Conservation (phyloP, 1,139 yeast genomes). For the Protomyces inouyei region DNA sequence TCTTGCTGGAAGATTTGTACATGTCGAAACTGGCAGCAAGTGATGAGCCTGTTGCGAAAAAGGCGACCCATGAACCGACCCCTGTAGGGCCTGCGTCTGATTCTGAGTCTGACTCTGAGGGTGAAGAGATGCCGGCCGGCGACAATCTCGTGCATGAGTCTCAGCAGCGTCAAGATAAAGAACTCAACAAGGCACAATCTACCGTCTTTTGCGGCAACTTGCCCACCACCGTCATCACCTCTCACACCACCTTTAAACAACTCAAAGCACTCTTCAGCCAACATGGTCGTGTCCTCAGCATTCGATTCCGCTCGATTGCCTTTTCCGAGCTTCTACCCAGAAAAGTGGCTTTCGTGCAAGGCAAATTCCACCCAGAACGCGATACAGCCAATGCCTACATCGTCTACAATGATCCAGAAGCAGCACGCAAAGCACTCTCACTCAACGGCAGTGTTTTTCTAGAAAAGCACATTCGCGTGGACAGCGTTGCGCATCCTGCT, state of each 20-base stretch:
- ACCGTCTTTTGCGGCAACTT: constrained; percentile 90
- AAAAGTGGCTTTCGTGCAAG: constrained; percentile 82
- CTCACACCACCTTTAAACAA: constrained; percentile 44
- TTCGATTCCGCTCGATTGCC: constrained; percentile 88
- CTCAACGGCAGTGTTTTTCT: constrained; percentile 67
- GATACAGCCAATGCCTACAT: constrained; percentile 84
- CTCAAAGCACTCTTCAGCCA: constrained; percentile 37
- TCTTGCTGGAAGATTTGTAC: constrained; percentile 34
- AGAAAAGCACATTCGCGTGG: constrained; percentile 78
- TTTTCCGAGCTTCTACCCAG: constrained; percentile 85
- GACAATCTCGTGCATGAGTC: constrained; percentile 36
- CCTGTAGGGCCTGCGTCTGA: constrained; percentile 13
- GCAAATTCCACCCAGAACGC: constrained; percentile 69
- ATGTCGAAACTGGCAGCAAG: constrained; percentile 34
- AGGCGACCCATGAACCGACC: neutral
- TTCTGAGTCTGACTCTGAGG: constrained; percentile 33
- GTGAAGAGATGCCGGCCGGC: constrained; percentile 31
- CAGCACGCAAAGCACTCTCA: constrained; percentile 50
- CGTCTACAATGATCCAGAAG: constrained; percentile 57
- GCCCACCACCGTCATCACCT: constrained; percentile 58
- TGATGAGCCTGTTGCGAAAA: constrained; percentile 16
- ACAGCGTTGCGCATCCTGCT: constrained; percentile 85
- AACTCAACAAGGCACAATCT: constrained; percentile 76
- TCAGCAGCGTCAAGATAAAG: constrained; percentile 57
- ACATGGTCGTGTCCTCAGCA: constrained; percentile 61